Evolutionary conservation across 164 flowering plant genomes (phyloP).

Genomic region (Annona squamosa): DNA sequence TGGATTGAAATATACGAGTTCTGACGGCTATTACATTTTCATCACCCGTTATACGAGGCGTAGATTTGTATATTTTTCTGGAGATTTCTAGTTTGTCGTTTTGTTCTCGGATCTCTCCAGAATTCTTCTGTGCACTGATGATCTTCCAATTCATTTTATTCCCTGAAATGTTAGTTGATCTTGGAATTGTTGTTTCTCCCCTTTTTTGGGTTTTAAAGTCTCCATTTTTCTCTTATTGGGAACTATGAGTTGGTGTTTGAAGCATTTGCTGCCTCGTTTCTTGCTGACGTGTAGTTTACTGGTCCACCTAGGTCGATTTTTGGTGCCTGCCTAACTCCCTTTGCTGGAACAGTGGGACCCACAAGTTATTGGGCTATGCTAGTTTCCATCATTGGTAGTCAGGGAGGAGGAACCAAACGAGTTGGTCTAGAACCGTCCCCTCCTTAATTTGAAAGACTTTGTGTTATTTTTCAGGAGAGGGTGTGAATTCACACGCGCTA

Average conservation of each 20-base stretch:
- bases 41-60: too few relatives aligned
- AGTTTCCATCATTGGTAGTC: too few relatives aligned
- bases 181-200: background rate
- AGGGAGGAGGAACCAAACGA: background rate
- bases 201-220: too few relatives aligned
- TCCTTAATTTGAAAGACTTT: background rate
- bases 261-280: background rate
- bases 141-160: too few relatives aligned
- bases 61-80: too few relatives aligned
- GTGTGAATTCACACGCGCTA: conserved; percentile 34
- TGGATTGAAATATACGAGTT: too few relatives aligned
- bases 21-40: too few relatives aligned
- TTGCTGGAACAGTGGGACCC: background rate
- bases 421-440: background rate
- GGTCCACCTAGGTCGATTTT: background rate
- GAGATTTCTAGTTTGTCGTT: too few relatives aligned
- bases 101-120: too few relatives aligned
- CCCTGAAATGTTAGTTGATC: background rate
- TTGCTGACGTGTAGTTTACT: background rate
- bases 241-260: background rate
- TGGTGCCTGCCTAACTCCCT: background rate
- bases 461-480: conserved; percentile 26
- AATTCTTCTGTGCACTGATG: too few relatives aligned
- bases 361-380: background rate
- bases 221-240: too few relatives aligned